Conservation (phyloP, 208 protist species). For the Acanthamoeba castellanii region DNA sequence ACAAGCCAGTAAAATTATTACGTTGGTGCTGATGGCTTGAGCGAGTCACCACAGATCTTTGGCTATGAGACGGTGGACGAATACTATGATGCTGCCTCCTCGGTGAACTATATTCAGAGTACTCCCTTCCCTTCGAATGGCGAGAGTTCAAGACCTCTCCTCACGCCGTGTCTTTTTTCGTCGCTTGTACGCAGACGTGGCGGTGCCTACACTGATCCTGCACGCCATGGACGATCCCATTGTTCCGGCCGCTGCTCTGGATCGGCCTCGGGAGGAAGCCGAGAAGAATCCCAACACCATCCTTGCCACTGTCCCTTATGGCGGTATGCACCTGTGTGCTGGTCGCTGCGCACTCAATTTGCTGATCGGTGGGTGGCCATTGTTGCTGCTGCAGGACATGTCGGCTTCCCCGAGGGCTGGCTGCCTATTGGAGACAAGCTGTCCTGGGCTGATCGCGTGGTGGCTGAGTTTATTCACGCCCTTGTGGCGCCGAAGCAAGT, state of each 20-base stretch:
- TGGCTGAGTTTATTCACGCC: constrained; percentile 32
- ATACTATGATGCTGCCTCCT: constrained; percentile 49
- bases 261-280: not conserved
- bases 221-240: constrained; percentile 66
- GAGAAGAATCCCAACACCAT: constrained; percentile 34
- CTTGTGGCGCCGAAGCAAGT: not conserved
- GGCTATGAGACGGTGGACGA: constrained; percentile 40
- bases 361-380: not conserved
- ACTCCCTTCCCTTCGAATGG: not conserved
- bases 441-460: constrained; percentile 37
- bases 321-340: not conserved
- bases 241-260: not conserved
- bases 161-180: too few relatives aligned
- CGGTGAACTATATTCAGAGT: constrained; percentile 50
- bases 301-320: constrained; percentile 14
- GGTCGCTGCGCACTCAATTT: not conserved
- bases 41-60: not conserved
- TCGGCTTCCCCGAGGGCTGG: constrained; percentile 32
- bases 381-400: constrained; percentile 25
- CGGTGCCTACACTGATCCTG: constrained; percentile 24
- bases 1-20: not conserved
- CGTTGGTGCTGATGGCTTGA: not conserved
- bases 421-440: constrained; percentile 16
- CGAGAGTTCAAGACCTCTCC: too few relatives aligned
- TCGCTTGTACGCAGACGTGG: not conserved